These are phyloP conservation scores for Pythium phragmiticola DNA, from an alignment of 352 stramenopile species.

Conservation along the genomic window DNA sequence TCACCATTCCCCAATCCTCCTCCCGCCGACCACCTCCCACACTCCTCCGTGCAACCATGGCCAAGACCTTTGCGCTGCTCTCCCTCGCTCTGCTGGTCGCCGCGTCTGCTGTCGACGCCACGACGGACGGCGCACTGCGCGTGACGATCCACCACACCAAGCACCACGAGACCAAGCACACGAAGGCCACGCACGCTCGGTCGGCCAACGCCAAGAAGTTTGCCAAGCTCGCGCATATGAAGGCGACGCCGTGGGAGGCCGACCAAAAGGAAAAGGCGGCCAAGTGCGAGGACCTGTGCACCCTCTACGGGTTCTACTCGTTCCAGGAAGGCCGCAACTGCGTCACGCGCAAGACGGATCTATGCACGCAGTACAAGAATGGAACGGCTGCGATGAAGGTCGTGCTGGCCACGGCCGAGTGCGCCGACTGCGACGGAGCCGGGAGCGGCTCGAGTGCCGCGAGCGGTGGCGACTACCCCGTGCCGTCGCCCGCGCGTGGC, in stretches of 20 bases:
- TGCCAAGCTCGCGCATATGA: slow-evolving; percentile 37
- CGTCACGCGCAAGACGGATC: slow-evolving; percentile 43
- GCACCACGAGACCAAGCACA: not conserved
- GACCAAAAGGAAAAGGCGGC: slow-evolving; percentile 37
- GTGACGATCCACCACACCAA: slow-evolving; percentile 12
- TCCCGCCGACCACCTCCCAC: not conserved
- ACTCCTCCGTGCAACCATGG: not conserved
- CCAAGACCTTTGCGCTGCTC: slow-evolving; percentile 10
- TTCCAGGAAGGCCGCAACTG: slow-evolving; percentile 64
- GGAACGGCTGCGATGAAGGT: slow-evolving; percentile 42
- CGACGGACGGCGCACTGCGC: slow-evolving; percentile 5
- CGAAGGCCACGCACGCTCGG: not conserved
- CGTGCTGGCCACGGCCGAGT: slow-evolving; percentile 60
- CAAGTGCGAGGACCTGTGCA: slow-evolving; percentile 67
- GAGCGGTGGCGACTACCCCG: too few species aligned
- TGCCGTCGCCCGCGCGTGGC: too few species aligned
- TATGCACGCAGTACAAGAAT: slow-evolving; percentile 63
- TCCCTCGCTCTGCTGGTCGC: slow-evolving; percentile 9
- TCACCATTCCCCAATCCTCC: not conserved
- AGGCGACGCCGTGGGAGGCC: slow-evolving; percentile 67
- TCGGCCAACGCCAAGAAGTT: slow-evolving; percentile 24
- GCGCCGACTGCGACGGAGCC: slow-evolving; percentile 22
- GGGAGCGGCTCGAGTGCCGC: too few species aligned
- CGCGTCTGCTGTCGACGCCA: not conserved
- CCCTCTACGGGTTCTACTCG: slow-evolving; percentile 55